A percentile compares a stretch with the other conserved stretches of the same genome.
phyloP scores from a whole-genome alignment of 257 asterid species.

The Ilex aquifolium region DNA sequence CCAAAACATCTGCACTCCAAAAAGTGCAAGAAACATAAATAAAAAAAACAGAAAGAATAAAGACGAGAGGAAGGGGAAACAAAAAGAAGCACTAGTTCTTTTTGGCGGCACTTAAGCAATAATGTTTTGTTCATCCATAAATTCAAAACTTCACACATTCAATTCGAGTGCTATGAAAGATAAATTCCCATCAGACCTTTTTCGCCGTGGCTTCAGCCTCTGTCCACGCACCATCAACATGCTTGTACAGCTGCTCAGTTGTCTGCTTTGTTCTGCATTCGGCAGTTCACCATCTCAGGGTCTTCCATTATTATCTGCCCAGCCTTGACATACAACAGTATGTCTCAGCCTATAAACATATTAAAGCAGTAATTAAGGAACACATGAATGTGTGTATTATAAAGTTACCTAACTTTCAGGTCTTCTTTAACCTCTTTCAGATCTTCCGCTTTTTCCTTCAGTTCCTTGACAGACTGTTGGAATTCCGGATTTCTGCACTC shows the following conservation, averaged over 20 bases:
- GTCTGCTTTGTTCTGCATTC: conserved; percentile 99
- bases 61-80: no score
- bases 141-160: no score
- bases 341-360: conserved; percentile 77
- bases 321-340: conserved; percentile 98
- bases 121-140: no score
- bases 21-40: no score
- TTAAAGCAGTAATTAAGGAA: conserved; percentile 12
- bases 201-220: conserved; percentile 91
- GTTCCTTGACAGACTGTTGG: conserved; percentile 60
- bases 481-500: conserved; percentile 61
- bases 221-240: conserved; percentile 83
- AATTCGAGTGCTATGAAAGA: neutral
- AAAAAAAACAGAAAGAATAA: no score
- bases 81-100: no score
- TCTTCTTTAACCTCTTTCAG: conserved; percentile 71
- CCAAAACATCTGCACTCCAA: no score
- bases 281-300: conserved; percentile 96
- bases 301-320: conserved; percentile 79
- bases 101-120: no score
- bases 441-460: conserved; percentile 74
- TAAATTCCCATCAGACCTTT: conserved; percentile 43
- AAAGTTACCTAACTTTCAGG: conserved; percentile 64
- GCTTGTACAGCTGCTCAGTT: conserved; percentile 91
- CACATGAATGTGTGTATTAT: conserved; percentile 8